These are phyloP conservation scores for Lentinus brumalis DNA, from an alignment of 768 basidiomycete species.

Conservation along the genomic window DNA sequence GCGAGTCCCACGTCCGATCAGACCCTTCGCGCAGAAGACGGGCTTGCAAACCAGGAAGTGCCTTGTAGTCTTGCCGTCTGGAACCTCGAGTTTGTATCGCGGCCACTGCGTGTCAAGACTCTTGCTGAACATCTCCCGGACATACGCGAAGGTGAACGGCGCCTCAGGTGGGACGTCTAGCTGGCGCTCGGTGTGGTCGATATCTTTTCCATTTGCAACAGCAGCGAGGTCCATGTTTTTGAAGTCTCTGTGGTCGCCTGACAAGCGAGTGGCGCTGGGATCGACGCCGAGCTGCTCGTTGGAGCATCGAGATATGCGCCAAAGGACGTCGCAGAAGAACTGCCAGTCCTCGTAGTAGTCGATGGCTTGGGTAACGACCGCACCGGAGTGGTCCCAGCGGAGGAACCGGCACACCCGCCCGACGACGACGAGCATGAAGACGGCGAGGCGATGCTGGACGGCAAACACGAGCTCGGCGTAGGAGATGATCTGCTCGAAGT, in stretches of 20 bases:
- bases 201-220: neutral
- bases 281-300: slow-evolving; percentile 9
- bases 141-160: neutral
- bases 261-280: slow-evolving; percentile 3
- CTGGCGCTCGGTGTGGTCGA: neutral
- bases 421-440: slow-evolving; percentile 11
- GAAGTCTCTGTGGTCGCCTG: neutral
- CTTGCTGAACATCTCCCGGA: slow-evolving; percentile 3
- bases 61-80: neutral
- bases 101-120: slow-evolving; percentile 4
- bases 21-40: neutral
- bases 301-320: slow-evolving; percentile 3
- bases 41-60: slow-evolving; percentile 14
- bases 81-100: slow-evolving; percentile 4
- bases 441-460: slow-evolving; percentile 5
- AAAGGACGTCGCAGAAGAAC: slow-evolving; percentile 5
- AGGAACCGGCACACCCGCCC: slow-evolving; percentile 3
- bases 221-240: neutral
- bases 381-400: slow-evolving; percentile 12
- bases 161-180: neutral
- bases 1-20: slow-evolving; percentile 15
- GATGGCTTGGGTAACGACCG: neutral
- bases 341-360: slow-evolving; percentile 12
- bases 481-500: slow-evolving; percentile 2
- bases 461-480: slow-evolving; percentile 7